A percentile compares a stretch with the other conserved stretches of the same genome.
Evolutionary conservation across 2,329 filamentous ascomycete genomes (phyloP).

Genomic region (Cordyceps pruinosa): DNA sequence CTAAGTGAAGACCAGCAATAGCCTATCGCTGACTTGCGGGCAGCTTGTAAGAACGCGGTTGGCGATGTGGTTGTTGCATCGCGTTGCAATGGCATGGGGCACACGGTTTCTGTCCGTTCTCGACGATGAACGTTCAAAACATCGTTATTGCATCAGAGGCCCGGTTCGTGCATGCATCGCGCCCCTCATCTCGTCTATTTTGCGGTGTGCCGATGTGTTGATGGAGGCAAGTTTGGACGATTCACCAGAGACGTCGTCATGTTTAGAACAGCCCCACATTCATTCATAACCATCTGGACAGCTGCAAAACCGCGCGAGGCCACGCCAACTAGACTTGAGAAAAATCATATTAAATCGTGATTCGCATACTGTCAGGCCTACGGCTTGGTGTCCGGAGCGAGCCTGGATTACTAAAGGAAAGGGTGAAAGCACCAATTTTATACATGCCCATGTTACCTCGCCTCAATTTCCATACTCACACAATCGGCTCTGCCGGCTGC

Average conservation of each 20-base stretch:
- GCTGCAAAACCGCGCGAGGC: background rate
- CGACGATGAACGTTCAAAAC: background rate
- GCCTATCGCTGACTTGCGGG: background rate
- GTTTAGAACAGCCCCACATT: conserved; percentile 1
- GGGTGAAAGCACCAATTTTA: background rate
- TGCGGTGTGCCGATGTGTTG: background rate
- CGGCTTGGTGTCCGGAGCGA: background rate
- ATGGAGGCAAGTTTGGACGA: background rate
- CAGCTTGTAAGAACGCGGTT: background rate
- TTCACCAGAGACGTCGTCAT: background rate
- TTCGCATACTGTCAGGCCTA: background rate
- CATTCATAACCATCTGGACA: background rate
- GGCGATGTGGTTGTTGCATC: background rate
- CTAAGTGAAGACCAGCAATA: background rate
- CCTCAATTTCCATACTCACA: background rate
- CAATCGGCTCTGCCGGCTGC: background rate
- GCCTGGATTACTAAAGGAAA: background rate
- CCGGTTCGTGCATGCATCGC: background rate
- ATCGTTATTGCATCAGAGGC: background rate
- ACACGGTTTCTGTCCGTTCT: background rate
- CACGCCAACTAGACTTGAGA: background rate
- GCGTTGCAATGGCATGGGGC: background rate
- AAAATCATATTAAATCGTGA: background rate
- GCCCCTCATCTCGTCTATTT: background rate
- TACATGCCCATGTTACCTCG: background rate